Evolutionary conservation across 805 yeast genomes (phyloP).

Genomic region (Zygoascus bituminiphila): DNA sequence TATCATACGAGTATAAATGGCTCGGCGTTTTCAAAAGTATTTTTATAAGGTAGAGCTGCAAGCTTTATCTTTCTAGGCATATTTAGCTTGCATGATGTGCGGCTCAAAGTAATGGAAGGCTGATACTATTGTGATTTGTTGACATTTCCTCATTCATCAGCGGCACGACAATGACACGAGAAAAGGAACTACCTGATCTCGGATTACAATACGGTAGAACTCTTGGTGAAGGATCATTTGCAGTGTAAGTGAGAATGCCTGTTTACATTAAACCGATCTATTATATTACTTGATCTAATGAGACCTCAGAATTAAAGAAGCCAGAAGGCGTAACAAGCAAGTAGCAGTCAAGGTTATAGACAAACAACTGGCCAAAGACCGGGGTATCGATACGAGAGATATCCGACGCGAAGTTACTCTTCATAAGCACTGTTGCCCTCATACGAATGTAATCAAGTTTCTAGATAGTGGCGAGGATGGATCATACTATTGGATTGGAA

Average conservation of each 20-base stretch:
- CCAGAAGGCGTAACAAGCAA: constrained; percentile 32
- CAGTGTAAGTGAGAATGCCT: constrained; percentile 35
- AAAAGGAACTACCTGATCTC: neutral
- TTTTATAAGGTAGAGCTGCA: too few relatives aligned
- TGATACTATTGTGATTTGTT: neutral
- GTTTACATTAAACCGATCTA: neutral
- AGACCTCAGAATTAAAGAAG: constrained; percentile 40
- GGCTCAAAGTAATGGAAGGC: too few relatives aligned
- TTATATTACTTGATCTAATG: neutral
- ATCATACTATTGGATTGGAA: constrained; percentile 54
- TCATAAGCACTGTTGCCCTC: constrained; percentile 51
- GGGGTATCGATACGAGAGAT: constrained; percentile 10
- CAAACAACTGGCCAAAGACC: constrained; percentile 25
- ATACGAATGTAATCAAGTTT: constrained; percentile 52
- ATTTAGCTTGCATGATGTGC: too few relatives aligned
- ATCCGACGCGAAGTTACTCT: constrained; percentile 41
- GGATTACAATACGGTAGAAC: constrained; percentile 36
- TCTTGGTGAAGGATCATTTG: constrained; percentile 63
- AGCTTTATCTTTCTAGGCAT: too few relatives aligned
- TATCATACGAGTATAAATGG: neutral
- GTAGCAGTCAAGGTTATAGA: constrained; percentile 52
- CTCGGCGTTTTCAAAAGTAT: too few relatives aligned
- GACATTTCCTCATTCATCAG: neutral
- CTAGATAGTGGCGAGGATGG: constrained; percentile 45
- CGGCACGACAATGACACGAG: constrained; percentile 1